A percentile compares a stretch with the other conserved stretches of the same genome.
phyloP scores from a whole-genome alignment of 768 basidiomycete species.

The Rhodocollybia butyracea region DNA sequence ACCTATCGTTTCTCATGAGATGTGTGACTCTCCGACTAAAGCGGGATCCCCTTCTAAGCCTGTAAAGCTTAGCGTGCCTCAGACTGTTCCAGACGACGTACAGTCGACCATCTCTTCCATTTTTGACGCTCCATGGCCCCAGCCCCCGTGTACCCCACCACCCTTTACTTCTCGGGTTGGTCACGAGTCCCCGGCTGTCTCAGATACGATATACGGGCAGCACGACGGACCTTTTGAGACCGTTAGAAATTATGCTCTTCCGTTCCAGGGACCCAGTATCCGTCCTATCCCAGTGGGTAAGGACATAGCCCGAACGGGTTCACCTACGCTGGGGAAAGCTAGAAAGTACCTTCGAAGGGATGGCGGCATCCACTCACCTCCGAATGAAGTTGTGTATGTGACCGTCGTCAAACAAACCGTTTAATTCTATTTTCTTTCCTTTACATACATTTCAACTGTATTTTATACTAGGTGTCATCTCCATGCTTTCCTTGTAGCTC shows the following conservation, averaged over 20 bases:
- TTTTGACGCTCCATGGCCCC: constrained; percentile 38
- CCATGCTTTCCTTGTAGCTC: constrained; percentile 2
- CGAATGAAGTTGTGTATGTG: constrained; percentile 38
- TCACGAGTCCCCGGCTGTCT: constrained; percentile 18
- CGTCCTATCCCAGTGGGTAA: constrained; percentile 17
- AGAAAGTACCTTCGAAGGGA: constrained; percentile 24
- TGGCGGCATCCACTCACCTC: constrained; percentile 13
- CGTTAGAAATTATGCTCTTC: constrained; percentile 10
- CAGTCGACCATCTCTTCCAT: constrained; percentile 35
- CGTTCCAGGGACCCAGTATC: constrained; percentile 20
- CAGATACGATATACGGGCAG: constrained; percentile 15
- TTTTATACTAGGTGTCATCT: not conserved
- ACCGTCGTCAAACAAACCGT: constrained; percentile 40
- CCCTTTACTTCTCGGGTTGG: constrained; percentile 5
- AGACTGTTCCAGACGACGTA: constrained; percentile 26
- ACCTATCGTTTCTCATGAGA: constrained; percentile 20
- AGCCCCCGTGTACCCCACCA: constrained; percentile 22
- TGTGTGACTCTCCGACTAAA: constrained; percentile 1
- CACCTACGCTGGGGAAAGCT: not conserved
- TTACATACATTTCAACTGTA: not conserved
- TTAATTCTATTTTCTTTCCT: constrained; percentile 11
- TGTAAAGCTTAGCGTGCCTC: constrained; percentile 7
- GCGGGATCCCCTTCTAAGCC: not conserved
- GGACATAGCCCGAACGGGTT: not conserved
- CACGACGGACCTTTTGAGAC: constrained; percentile 17